These are phyloP conservation scores for Cenchrus fungigraminus DNA, from an alignment of 176 grass and related monocot genomes.

Conservation along the genomic window DNA sequence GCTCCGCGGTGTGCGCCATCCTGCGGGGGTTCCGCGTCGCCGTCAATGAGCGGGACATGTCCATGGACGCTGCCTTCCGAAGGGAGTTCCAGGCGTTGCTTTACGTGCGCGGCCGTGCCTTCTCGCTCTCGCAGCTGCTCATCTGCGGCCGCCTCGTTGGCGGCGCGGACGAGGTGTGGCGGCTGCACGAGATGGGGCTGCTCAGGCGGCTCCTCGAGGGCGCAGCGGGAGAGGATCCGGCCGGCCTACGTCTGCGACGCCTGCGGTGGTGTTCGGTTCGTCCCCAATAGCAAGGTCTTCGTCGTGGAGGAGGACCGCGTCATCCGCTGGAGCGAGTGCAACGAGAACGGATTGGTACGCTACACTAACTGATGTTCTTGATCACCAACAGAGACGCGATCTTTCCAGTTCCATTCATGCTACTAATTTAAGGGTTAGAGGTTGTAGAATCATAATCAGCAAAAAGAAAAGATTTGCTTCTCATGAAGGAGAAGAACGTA, in stretches of 20 bases:
- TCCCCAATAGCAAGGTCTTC: slow-evolving; percentile 87
- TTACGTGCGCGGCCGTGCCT: slow-evolving; percentile 43
- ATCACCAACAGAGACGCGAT: background rate
- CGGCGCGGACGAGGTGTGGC: slow-evolving; percentile 76
- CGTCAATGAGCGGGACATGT: slow-evolving; percentile 87
- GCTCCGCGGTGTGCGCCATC: slow-evolving; percentile 74
- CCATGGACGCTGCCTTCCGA: slow-evolving; percentile 82
- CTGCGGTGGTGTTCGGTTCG: slow-evolving; percentile 85
- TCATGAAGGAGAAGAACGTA: too few species aligned
- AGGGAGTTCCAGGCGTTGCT: slow-evolving; percentile 78
- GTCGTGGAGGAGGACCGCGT: slow-evolving; percentile 68
- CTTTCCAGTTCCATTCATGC: background rate
- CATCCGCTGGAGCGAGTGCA: slow-evolving; percentile 77
- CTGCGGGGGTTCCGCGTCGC: slow-evolving; percentile 79
- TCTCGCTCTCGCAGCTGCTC: slow-evolving; percentile 84
- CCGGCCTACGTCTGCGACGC: slow-evolving; percentile 72
- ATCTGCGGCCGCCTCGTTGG: slow-evolving; percentile 64
- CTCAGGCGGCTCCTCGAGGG: slow-evolving; percentile 73
- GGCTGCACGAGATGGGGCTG: slow-evolving; percentile 71
- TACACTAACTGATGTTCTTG: slow-evolving; percentile 78
- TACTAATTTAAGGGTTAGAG: background rate
- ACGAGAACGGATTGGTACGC: slow-evolving; percentile 96
- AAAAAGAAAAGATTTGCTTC: too few species aligned
- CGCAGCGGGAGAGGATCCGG: slow-evolving; percentile 79
- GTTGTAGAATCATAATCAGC: too few species aligned